Evolutionary conservation across 768 basidiomycete genomes (phyloP).

Genomic region (Tylopilus rubrobrunneus): DNA sequence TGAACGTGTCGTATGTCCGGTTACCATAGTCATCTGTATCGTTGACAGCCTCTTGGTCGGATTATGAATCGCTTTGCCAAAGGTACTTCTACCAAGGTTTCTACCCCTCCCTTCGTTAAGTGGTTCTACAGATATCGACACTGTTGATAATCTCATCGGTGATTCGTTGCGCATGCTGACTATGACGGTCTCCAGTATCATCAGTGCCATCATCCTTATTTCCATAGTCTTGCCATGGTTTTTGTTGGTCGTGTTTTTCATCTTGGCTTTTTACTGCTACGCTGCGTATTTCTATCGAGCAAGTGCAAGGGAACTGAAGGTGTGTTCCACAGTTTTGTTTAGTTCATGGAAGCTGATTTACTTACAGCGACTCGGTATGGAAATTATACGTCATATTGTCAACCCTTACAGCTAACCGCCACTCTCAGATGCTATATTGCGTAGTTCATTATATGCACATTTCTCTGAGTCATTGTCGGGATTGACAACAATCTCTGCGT

Average conservation of each 20-base stretch:
- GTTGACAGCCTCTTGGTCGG: constrained; percentile 65
- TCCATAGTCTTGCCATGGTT: constrained; percentile 81
- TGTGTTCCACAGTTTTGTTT: constrained; percentile 19
- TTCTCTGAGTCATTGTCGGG: constrained; percentile 91
- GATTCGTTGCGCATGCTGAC: constrained; percentile 75
- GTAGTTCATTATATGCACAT: constrained; percentile 84
- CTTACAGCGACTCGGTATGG: constrained; percentile 49
- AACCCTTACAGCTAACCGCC: not conserved
- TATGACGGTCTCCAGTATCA: constrained; percentile 56
- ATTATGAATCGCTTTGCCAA: constrained; percentile 91
- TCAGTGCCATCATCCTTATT: constrained; percentile 77
- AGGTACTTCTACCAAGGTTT: constrained; percentile 34
- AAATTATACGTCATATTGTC: not conserved
- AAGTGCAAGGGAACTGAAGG: constrained; percentile 85
- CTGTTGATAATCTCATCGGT: constrained; percentile 71
- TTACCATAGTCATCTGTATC: not conserved
- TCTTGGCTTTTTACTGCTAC: constrained; percentile 60
- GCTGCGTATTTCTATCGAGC: constrained; percentile 80
- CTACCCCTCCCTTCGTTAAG: not conserved
- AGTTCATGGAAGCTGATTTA: not conserved
- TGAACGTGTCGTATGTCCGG: not conserved
- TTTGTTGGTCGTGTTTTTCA: constrained; percentile 64
- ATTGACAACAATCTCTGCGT: constrained; percentile 83
- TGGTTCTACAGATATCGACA: constrained; percentile 56
- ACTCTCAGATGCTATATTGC: constrained; percentile 68